These are phyloP conservation scores for Cymbidium sinense DNA, from an alignment of 106 monocot genomes.

Conservation along the genomic window DNA sequence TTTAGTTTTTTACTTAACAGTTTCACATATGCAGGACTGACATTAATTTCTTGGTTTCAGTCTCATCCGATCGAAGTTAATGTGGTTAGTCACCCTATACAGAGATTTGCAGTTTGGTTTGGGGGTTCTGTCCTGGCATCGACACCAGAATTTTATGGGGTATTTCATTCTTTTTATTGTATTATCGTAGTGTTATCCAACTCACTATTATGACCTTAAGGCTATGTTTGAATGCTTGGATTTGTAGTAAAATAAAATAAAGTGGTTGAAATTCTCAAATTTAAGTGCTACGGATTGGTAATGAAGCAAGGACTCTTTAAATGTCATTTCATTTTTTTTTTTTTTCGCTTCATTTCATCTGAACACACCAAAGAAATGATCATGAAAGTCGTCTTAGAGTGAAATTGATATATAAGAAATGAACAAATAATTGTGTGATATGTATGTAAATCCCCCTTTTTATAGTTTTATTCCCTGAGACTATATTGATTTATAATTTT, in stretches of 20 bases:
- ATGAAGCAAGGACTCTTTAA: background rate
- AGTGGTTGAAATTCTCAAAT: background rate
- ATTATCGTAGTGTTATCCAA: too few relatives aligned
- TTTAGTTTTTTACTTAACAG: background rate
- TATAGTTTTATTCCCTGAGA: background rate
- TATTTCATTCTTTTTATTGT: constrained; percentile 17
- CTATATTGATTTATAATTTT: background rate
- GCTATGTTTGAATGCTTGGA: background rate
- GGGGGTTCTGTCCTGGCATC: constrained; percentile 81
- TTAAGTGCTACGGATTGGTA: background rate
- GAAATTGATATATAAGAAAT: background rate
- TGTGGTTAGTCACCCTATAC: constrained; percentile 66
- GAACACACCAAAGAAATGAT: background rate
- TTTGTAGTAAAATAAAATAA: background rate
- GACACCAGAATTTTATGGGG: constrained; percentile 60
- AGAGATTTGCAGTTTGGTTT: constrained; percentile 79
- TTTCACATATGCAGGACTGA: constrained; percentile 7
- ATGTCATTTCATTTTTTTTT: background rate
- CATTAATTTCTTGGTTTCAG: constrained; percentile 15
- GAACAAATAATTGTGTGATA: too few relatives aligned
- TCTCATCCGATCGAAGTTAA: constrained; percentile 75
- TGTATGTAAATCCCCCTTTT: too few relatives aligned
- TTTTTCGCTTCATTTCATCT: background rate
- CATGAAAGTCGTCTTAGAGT: background rate
- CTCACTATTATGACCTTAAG: background rate